Evolutionary conservation across 306 rosid genomes (phyloP).

Genomic region (cucumber (Cucumis sativus)): DNA sequence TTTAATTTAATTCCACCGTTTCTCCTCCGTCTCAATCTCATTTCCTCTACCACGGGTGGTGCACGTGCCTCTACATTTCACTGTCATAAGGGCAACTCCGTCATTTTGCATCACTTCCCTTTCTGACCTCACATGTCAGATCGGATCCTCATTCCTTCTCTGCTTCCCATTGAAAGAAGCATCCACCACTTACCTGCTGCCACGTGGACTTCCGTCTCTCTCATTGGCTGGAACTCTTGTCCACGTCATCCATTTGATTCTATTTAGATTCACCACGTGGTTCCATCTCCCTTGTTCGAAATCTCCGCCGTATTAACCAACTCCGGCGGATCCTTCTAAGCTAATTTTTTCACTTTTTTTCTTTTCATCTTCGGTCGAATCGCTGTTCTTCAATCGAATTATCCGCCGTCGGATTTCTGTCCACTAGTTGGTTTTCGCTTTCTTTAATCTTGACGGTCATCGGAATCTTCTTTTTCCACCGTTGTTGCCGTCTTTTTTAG

Average conservation of each 20-base stretch:
- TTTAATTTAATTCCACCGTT: background rate
- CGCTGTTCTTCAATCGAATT: slow-evolving; percentile 12
- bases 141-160: background rate
- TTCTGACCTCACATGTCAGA: background rate
- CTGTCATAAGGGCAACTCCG: background rate
- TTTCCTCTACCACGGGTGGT: background rate
- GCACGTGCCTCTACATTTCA: slow-evolving; percentile 7
- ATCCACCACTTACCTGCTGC: background rate
- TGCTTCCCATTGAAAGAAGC: background rate
- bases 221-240: background rate
- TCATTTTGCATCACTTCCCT: background rate
- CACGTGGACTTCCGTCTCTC: background rate
- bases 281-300: background rate
- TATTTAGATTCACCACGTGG: slow-evolving; percentile 3
- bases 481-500: slow-evolving; percentile 6
- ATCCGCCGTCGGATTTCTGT: slow-evolving; percentile 23
- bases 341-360: background rate
- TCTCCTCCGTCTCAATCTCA: background rate
- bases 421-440: slow-evolving; percentile 20
- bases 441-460: background rate
- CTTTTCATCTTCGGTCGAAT: background rate
- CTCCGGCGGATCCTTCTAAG: slow-evolving; percentile 3
- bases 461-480: background rate
- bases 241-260: background rate
- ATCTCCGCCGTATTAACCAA: slow-evolving; percentile 1